Percentiles rank a stretch among this genome's conserved stretches.
These are phyloP conservation scores for Lachnellula willkommii DNA, from an alignment of 2,329 filamentous ascomycete species.

Conservation along the genomic window DNA sequence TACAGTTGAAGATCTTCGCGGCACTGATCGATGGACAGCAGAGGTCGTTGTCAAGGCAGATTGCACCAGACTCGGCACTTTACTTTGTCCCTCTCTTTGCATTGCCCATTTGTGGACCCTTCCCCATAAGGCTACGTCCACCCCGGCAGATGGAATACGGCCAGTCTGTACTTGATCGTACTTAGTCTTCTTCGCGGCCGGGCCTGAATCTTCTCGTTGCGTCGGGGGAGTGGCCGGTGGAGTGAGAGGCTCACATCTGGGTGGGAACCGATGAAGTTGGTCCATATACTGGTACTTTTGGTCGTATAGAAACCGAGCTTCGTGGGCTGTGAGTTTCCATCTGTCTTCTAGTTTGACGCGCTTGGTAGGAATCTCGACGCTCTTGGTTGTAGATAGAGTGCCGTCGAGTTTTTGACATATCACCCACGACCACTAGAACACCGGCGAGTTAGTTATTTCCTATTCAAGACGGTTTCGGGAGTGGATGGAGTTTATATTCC, in stretches of 20 bases:
- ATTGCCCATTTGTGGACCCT: not conserved
- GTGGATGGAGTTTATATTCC: too few species aligned
- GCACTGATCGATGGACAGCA: not conserved
- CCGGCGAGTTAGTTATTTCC: too few species aligned
- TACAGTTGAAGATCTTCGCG: not conserved
- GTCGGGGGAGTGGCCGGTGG: not conserved
- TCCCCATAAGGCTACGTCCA: not conserved
- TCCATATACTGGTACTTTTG: conserved; percentile 2
- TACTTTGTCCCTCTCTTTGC: not conserved
- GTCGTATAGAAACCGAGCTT: conserved; percentile 1
- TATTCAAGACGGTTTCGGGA: too few species aligned
- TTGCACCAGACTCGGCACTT: not conserved
- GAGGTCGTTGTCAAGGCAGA: not conserved
- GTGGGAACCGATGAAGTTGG: not conserved
- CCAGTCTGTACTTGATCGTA: not conserved
- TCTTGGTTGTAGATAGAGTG: conserved; percentile 7
- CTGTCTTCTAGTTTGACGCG: conserved; percentile 1
- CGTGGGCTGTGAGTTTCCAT: conserved; percentile 1
- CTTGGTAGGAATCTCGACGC: conserved; percentile 12
- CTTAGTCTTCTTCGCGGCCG: not conserved
- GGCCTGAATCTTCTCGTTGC: not conserved
- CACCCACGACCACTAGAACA: conserved; percentile 12
- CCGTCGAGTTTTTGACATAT: conserved; percentile 20
- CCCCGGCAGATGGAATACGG: not conserved
- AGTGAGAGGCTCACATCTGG: not conserved